A percentile compares a stretch with the other conserved stretches of the same genome.
Evolutionary conservation across 2,329 filamentous ascomycete species (phyloP).

Genomic region (Mollisia scopiformis): DNA sequence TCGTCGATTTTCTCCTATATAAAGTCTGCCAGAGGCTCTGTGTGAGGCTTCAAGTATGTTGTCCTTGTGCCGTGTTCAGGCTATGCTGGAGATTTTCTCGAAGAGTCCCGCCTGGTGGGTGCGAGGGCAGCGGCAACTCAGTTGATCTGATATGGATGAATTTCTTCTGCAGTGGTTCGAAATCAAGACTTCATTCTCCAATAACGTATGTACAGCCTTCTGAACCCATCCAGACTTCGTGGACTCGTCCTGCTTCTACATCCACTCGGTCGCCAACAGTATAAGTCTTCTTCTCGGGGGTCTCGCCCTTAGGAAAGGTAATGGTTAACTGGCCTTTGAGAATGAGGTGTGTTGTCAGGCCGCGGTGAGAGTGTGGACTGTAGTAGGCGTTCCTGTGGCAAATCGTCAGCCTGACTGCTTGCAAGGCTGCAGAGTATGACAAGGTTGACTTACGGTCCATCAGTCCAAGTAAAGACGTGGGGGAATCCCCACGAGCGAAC

Average conservation of each 20-base stretch:
- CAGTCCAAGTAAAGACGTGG: conserved; percentile 73
- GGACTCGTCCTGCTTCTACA: conserved; percentile 63
- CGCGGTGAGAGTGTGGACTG: conserved; percentile 65
- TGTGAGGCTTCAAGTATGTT: too few relatives aligned
- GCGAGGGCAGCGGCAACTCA: too few relatives aligned
- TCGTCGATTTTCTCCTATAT: too few relatives aligned
- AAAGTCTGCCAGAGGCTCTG: too few relatives aligned
- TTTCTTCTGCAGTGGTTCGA: too few relatives aligned
- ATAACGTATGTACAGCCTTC: conserved; percentile 71
- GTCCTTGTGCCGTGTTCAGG: too few relatives aligned
- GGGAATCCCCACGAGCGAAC: conserved; percentile 71
- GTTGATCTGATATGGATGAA: too few relatives aligned
- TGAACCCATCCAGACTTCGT: conserved; percentile 71
- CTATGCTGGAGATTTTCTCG: too few relatives aligned
- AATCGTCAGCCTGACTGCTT: conserved; percentile 22
- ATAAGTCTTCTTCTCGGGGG: conserved; percentile 59
- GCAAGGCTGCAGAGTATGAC: conserved; percentile 8
- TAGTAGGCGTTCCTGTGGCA: conserved; percentile 65
- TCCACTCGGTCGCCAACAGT: conserved; percentile 65
- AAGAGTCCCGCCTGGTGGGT: too few relatives aligned
- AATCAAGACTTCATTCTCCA: conserved; percentile 51
- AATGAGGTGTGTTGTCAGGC: conserved; percentile 71
- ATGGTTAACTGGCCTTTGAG: conserved; percentile 67
- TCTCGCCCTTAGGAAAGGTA: conserved; percentile 62
- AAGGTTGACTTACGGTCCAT: conserved; percentile 60